Evolutionary conservation across 139 green algal genomes (phyloP), one percentile per base, ranked within the genome.

Genomic region (Chlamydomonas asymmetrica): DNA sequence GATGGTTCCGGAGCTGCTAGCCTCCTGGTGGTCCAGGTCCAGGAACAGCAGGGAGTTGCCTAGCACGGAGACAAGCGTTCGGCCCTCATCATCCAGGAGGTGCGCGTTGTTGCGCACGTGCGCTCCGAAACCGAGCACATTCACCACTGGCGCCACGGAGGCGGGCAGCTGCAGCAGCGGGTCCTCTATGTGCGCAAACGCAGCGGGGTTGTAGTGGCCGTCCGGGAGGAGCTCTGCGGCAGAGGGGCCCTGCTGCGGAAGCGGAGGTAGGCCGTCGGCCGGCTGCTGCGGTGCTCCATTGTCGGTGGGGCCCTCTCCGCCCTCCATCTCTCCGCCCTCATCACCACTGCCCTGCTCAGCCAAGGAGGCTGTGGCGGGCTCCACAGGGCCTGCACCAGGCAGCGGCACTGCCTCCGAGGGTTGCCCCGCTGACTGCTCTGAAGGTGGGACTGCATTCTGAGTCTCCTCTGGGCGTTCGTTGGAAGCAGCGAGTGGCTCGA

Each of bases 61-160:
- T 8, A 74, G 81, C 48, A 68, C 72, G 29, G 73, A 83, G 25
- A 91, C 45, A 3, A 93, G 49, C 22, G 78, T 84, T n/a, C n/a
- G n/a, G n/a, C n/a, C n/a, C 71, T 92, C 80, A 18, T 84, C 73
- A 18, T 91, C 87, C 0, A 93, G 38, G 52, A 85, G 67, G 25
- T 80, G 66, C n/a, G 90, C 39, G 81, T 92, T 93, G 86, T 90
- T 86, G 41, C 83, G 83, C 65, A 85, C 88, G 57, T 77, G 49
- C 37, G 68, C 73, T n/a, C 71, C 59, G 20, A 76, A 49, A 20
- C 59, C 66, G 29, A 68, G 39, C 1, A 72, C 61, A 0, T 35
- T 1, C 29, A 77, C 31, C 71, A 77, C n/a, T n/a, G n/a, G n/a
- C n/a, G n/a, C n/a, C n/a, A n/a, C n/a, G n/a, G n/a, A n/a, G n/a